phyloP scores from a whole-genome alignment of 1,284 basidiomycete species.

The Melampsora larici-populina region DNA sequence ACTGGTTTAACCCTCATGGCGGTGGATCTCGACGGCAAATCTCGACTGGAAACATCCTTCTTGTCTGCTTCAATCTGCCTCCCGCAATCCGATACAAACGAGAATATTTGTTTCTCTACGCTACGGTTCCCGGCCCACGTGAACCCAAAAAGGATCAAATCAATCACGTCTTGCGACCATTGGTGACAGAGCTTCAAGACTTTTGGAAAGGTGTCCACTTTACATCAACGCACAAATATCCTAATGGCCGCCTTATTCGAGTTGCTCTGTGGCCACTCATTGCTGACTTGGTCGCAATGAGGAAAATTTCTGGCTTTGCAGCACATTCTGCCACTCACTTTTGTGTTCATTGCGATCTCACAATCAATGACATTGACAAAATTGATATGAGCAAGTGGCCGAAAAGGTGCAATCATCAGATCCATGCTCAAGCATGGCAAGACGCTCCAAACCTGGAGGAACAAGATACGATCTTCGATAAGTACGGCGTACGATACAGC shows the following conservation, averaged over 20 bases:
- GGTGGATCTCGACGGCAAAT: not conserved
- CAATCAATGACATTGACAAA: not conserved
- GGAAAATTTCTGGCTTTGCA: conserved; percentile 29
- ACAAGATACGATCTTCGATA: not conserved
- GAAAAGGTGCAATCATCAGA: conserved; percentile 3
- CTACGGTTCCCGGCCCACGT: conserved; percentile 7
- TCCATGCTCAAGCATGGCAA: not conserved
- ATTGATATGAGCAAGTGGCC: not conserved
- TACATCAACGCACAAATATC: not conserved
- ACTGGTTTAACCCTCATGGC: conserved; percentile 28
- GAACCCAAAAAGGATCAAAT: conserved; percentile 13
- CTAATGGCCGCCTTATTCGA: no score
- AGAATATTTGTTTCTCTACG: no score
- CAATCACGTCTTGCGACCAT: not conserved
- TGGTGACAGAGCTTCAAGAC: not conserved
- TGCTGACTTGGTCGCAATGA: no score
- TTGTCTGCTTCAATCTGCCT: conserved; percentile 19
- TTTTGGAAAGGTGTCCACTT: conserved; percentile 7
- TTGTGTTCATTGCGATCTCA: conserved; percentile 10
- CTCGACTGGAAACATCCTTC: not conserved
- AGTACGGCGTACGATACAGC: conserved; percentile 17
- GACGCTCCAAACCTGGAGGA: not conserved
- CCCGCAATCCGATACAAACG: conserved; percentile 3
- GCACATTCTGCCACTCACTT: not conserved
- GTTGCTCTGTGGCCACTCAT: no score